These are phyloP conservation scores for Neofusicoccum ribis DNA, from an alignment of 2,329 filamentous ascomycete species.

Conservation along the genomic window DNA sequence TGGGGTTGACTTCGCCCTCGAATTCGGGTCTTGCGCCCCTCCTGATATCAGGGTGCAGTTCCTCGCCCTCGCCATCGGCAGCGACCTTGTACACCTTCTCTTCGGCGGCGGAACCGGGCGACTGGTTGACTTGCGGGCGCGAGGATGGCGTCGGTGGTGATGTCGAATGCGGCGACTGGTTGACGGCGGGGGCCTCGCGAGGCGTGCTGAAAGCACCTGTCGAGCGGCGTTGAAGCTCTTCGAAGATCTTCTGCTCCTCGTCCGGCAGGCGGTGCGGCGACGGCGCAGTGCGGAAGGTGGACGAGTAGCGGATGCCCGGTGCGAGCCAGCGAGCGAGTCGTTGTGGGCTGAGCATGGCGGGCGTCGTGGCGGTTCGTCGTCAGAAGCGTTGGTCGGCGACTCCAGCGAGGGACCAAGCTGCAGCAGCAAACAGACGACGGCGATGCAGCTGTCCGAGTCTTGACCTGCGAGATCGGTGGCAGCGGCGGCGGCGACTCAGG, in stretches of 20 bases:
- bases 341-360: slow-evolving; percentile 2
- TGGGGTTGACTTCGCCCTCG: slow-evolving; percentile 85
- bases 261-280: slow-evolving; percentile 83
- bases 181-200: slow-evolving; percentile 43
- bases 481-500: background rate
- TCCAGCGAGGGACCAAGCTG: too few species aligned
- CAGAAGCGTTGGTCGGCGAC: background rate
- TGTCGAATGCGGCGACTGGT: slow-evolving; percentile 31
- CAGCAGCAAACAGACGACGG: too few species aligned
- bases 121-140: slow-evolving; percentile 36
- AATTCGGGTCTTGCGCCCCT: slow-evolving; percentile 87
- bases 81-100: slow-evolving; percentile 46
- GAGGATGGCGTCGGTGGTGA: slow-evolving; percentile 23
- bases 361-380: background rate
- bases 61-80: slow-evolving; percentile 61
- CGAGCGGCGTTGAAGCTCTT: slow-evolving; percentile 75
- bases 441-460: background rate
- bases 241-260: slow-evolving; percentile 86
- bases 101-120: slow-evolving; percentile 28
- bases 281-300: slow-evolving; percentile 51
- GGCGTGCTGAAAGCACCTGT: slow-evolving; percentile 76
- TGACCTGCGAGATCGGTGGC: slow-evolving; percentile 12
- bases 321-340: background rate
- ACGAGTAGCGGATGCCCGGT: slow-evolving; percentile 10
- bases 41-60: slow-evolving; percentile 69